Evolutionary conservation across 2,329 filamentous ascomycete genomes (phyloP).

Genomic region (Tolypocladium pustulatum): DNA sequence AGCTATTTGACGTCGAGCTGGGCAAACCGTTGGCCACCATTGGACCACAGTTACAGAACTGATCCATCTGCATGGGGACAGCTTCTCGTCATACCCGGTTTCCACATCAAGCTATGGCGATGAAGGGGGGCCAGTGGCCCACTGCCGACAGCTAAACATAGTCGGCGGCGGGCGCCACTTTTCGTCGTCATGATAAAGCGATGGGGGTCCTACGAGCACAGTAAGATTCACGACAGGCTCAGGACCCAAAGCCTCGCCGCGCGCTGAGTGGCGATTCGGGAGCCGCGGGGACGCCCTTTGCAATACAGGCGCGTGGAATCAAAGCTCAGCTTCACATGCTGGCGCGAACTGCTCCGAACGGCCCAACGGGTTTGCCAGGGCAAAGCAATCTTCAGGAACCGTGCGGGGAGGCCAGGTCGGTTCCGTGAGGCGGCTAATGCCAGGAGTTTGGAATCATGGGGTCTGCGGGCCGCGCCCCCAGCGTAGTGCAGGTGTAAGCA

Average conservation of each 20-base stretch:
- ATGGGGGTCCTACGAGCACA: not conserved
- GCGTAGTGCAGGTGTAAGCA: not conserved
- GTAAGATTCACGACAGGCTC: not conserved
- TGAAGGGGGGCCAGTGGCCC: not conserved
- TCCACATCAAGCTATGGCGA: not conserved
- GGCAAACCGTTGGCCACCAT: not conserved
- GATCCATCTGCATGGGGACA: not conserved
- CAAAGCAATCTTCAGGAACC: not conserved
- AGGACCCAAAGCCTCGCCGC: not conserved
- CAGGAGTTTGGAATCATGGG: not conserved
- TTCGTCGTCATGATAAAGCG: constrained; percentile 4
- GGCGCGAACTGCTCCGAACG: not conserved
- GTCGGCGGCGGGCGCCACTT: not conserved
- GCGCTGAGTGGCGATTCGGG: not conserved
- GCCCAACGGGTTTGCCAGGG: not conserved
- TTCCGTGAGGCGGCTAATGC: not conserved
- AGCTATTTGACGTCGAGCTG: not conserved
- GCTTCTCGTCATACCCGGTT: not conserved
- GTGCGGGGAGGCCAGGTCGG: not conserved
- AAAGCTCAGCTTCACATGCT: not conserved
- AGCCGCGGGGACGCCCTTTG: not conserved
- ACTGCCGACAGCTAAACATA: not conserved
- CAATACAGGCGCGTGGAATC: not conserved
- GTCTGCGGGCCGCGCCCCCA: not conserved
- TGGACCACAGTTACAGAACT: not conserved